Conservation (phyloP, 2,329 filamentous ascomycete species). For the Incumbomyces lentus region DNA sequence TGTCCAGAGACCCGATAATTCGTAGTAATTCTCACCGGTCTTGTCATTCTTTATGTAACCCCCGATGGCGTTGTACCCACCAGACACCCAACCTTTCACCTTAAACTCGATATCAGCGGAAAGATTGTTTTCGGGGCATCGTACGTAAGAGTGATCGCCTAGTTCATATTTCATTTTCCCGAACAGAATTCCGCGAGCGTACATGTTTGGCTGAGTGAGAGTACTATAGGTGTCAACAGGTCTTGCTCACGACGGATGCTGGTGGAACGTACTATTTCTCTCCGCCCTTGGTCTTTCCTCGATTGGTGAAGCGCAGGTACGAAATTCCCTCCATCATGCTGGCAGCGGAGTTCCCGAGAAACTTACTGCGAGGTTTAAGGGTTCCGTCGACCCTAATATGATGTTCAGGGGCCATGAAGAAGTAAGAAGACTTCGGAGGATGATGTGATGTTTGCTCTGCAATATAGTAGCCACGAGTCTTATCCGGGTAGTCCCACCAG, state of each 20-base stretch:
- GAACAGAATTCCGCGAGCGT: conserved; percentile 89
- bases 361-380: conserved; percentile 87
- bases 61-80: conserved; percentile 91
- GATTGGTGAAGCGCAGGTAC: conserved; percentile 70
- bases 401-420: conserved; percentile 92
- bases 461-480: conserved; percentile 86
- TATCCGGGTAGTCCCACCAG: conserved; percentile 85
- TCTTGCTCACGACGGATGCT: background rate
- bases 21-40: conserved; percentile 77
- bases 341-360: conserved; percentile 91
- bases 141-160: conserved; percentile 61
- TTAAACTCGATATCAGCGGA: conserved; percentile 95
- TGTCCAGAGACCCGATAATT: conserved; percentile 86
- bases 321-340: conserved; percentile 98
- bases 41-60: conserved; percentile 81
- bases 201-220: conserved; percentile 97
- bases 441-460: conserved; percentile 97
- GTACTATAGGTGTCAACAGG: conserved; percentile 45
- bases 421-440: conserved; percentile 96
- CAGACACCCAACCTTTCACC: conserved; percentile 93
- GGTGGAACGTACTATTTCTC: conserved; percentile 71
- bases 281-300: conserved; percentile 55
- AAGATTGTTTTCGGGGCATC: conserved; percentile 78
- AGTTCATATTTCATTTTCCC: conserved; percentile 99
- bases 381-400: conserved; percentile 92